phyloP scores from a whole-genome alignment of 1,284 basidiomycete species.

The Ceraceosorus guamensis region DNA sequence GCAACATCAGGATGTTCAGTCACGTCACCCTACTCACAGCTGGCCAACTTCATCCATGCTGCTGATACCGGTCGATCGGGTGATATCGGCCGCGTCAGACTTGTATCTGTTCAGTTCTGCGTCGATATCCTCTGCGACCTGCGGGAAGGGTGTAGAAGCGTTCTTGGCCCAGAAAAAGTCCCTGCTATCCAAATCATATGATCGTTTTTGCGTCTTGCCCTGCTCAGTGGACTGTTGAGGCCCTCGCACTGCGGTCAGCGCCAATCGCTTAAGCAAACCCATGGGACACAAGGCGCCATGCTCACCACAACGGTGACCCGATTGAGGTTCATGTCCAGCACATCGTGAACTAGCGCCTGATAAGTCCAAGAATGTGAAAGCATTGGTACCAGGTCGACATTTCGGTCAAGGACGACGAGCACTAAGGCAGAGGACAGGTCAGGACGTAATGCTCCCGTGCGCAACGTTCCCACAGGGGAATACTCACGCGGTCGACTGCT shows the following conservation, averaged over 20 bases:
- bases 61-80: conserved; percentile 87
- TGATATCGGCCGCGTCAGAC: conserved; percentile 92
- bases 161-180: conserved; percentile 99
- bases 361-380: conserved; percentile 98
- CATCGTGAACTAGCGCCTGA: conserved; percentile 94
- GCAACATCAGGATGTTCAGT: no score
- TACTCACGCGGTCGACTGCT: conserved; percentile 62
- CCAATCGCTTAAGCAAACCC: background rate
- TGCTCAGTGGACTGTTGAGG: conserved; percentile 56
- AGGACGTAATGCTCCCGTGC: conserved; percentile 6
- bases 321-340: conserved; percentile 93
- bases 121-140: conserved; percentile 97
- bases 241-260: conserved; percentile 17
- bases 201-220: conserved; percentile 47
- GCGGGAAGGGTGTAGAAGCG: conserved; percentile 90
- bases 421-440: conserved; percentile 47
- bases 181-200: conserved; percentile 90
- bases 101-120: conserved; percentile 85
- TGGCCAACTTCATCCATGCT: conserved; percentile 78
- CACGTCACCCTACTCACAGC: conserved; percentile 12
- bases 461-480: background rate
- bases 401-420: conserved; percentile 85
- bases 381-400: conserved; percentile 90
- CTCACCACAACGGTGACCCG: conserved; percentile 66
- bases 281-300: conserved; percentile 13